A percentile compares a stretch with the other conserved stretches of the same genome.
Evolutionary conservation across 139 green algal species (phyloP).

Genomic region (Picochlorum costavermella): DNA sequence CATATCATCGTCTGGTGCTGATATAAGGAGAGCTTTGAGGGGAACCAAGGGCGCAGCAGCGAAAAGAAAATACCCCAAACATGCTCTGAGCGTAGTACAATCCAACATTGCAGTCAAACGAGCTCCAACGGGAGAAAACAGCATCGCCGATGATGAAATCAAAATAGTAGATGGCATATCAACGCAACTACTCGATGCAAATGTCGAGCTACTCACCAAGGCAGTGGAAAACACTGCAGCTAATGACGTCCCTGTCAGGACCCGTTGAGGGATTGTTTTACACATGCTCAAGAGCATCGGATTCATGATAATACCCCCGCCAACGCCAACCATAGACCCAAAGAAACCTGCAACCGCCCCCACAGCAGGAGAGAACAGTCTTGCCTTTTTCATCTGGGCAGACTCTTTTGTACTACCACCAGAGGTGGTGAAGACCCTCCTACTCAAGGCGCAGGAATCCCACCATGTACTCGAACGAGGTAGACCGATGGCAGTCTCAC

Average conservation of each 20-base stretch:
- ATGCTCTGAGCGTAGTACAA: conserved; percentile 27
- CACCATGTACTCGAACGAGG: too few relatives aligned
- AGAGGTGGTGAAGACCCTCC: too few relatives aligned
- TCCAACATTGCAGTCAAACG: conserved; percentile 41
- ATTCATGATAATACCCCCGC: conserved; percentile 66
- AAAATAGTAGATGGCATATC: conserved; percentile 44
- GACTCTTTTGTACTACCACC: neutral
- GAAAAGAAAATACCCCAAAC: conserved; percentile 56
- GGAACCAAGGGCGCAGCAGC: conserved; percentile 55
- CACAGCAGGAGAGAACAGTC: conserved; percentile 22
- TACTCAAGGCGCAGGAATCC: too few relatives aligned
- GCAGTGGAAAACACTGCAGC: conserved; percentile 63
- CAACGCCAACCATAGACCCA: conserved; percentile 69
- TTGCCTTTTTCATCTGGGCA: conserved; percentile 19
- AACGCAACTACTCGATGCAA: conserved; percentile 33
- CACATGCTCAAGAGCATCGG: conserved; percentile 54
- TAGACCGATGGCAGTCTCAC: too few relatives aligned
- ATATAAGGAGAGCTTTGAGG: conserved; percentile 28
- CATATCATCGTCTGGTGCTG: neutral
- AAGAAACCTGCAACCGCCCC: conserved; percentile 52
- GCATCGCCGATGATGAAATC: conserved; percentile 41
- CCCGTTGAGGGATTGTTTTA: conserved; percentile 34
- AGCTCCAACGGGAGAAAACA: conserved; percentile 49
- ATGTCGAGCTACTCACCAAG: conserved; percentile 39
- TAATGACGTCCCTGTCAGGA: conserved; percentile 58